These are phyloP conservation scores for Calocybe gangraenosa DNA, from an alignment of 768 basidiomycete species.

Conservation along the genomic window DNA sequence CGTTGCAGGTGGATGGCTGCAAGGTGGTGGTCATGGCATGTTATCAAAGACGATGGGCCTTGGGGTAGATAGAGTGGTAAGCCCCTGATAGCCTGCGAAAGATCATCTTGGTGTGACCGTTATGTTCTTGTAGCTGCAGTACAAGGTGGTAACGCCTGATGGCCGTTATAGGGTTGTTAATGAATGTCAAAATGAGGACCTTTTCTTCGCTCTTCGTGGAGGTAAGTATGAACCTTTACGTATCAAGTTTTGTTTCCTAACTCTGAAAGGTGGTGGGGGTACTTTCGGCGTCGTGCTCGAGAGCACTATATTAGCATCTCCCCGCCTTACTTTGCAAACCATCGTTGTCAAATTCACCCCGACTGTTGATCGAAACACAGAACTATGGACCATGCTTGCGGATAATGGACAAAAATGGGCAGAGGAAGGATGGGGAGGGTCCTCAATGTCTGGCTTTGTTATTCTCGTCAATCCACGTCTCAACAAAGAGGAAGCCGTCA, in stretches of 20 bases:
- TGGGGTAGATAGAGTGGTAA: constrained; percentile 41
- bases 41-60: constrained; percentile 42
- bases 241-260: too few relatives aligned
- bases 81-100: too few relatives aligned
- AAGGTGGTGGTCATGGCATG: constrained; percentile 44
- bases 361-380: constrained; percentile 22
- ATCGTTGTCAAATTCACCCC: constrained; percentile 29
- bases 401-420: constrained; percentile 39
- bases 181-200: constrained; percentile 45
- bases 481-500: constrained; percentile 28
- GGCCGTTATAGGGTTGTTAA: constrained; percentile 42
- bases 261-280: constrained; percentile 39
- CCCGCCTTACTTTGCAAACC: constrained; percentile 30
- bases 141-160: constrained; percentile 51
- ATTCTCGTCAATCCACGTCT: constrained; percentile 43
- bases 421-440: constrained; percentile 47
- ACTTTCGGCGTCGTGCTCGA: constrained; percentile 43
- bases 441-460: constrained; percentile 30
- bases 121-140: constrained; percentile 32
- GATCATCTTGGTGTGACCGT: neutral
- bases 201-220: constrained; percentile 51
- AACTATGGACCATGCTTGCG: constrained; percentile 32
- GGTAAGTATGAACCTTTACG: constrained; percentile 23
- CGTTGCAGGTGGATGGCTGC: constrained; percentile 39
- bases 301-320: constrained; percentile 33